Conservation (phyloP, 345 rosid genomes). For the Sonneratia caseolaris region DNA sequence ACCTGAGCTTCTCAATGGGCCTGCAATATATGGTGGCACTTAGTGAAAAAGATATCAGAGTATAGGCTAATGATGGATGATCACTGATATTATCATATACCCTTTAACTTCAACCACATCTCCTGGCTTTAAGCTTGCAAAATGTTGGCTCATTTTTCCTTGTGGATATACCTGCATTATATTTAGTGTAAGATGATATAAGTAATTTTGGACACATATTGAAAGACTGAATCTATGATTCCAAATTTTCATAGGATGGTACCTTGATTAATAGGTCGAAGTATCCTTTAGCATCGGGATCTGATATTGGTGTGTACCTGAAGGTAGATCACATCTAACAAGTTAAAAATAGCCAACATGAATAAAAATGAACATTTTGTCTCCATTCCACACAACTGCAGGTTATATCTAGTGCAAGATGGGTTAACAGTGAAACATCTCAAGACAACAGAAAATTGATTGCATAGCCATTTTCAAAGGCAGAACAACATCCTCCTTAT, state of each 20-base stretch:
- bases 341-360: background rate
- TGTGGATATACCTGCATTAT: conserved; percentile 72
- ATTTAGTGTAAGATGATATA: background rate
- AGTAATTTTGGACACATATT: background rate
- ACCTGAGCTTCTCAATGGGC: conserved; percentile 83
- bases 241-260: conserved; percentile 5
- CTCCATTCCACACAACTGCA: background rate
- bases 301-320: conserved; percentile 96
- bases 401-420: background rate
- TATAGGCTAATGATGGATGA: background rate
- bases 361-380: background rate
- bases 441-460: background rate
- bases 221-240: background rate
- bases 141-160: conserved; percentile 98
- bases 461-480: background rate
- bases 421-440: background rate
- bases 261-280: conserved; percentile 93
- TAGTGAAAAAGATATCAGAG: background rate
- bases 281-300: conserved; percentile 75
- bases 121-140: conserved; percentile 86
- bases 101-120: conserved; percentile 90
- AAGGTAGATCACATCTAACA: conserved; percentile 9
- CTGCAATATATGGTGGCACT: conserved; percentile 35
- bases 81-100: conserved; percentile 18
- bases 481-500: background rate